Evolutionary conservation across 495 filamentous ascomycete genomes (phyloP).

Genomic region (Lasiosphaeria hispida): DNA sequence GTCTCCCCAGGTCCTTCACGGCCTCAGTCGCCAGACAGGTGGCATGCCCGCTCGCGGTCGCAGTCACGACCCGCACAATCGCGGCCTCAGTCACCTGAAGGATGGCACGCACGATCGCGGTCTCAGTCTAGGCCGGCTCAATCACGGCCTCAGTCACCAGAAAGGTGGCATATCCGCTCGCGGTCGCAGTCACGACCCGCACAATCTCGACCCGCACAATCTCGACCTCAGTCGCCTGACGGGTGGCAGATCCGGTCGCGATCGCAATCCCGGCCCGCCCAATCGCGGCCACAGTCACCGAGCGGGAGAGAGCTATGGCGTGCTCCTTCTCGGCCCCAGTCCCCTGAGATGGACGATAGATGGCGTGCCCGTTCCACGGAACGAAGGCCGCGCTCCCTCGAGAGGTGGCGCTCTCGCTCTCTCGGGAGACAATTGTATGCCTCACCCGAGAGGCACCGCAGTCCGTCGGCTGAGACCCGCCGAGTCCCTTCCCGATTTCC

Average conservation of each 20-base stretch:
- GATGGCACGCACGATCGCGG: background rate
- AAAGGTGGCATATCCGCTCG: background rate
- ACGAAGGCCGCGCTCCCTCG: background rate
- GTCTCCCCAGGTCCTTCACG: conserved; percentile 19
- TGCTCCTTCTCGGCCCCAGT: conserved; percentile 3
- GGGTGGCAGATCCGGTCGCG: background rate
- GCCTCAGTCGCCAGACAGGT: conserved; percentile 19
- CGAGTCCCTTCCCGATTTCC: conserved; percentile 11
- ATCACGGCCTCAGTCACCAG: background rate
- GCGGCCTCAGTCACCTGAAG: background rate
- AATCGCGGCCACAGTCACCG: conserved; percentile 5
- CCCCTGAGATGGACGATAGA: conserved; percentile 4
- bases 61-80: too few species aligned
- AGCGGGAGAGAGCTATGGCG: background rate
- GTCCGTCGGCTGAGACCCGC: conserved; percentile 11
- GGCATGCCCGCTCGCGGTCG: background rate
- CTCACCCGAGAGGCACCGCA: conserved; percentile 17
- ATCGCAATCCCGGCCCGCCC: background rate
- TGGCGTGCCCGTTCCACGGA: conserved; percentile 9
- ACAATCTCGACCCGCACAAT: background rate
- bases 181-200: too few species aligned
- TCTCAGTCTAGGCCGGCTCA: too few species aligned
- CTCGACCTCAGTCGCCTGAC: background rate
- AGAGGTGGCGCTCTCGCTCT: conserved; percentile 11
- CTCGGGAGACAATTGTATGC: conserved; percentile 6